Evolutionary conservation across 2,329 filamentous ascomycete genomes (phyloP).

Genomic region (Rhynchosporium agropyri): DNA sequence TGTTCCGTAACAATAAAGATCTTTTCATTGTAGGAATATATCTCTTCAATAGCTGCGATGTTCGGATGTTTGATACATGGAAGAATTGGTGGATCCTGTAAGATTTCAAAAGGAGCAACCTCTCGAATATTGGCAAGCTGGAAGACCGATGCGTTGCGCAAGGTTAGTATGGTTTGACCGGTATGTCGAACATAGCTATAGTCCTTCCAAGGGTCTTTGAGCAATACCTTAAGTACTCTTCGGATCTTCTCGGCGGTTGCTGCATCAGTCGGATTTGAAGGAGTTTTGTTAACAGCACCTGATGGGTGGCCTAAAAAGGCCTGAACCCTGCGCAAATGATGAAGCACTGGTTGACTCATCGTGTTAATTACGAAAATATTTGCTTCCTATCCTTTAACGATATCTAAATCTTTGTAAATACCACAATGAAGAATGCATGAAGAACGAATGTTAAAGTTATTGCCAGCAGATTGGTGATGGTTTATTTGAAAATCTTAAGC

Average conservation of each 20-base stretch:
- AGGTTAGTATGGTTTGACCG: too few relatives aligned
- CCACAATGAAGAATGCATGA: neutral
- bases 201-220: neutral
- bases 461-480: neutral
- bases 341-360: constrained; percentile 1
- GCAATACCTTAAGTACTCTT: neutral
- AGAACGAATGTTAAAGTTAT: neutral
- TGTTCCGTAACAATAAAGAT: too few relatives aligned
- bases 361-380: neutral
- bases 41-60: too few relatives aligned
- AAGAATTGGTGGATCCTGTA: too few relatives aligned
- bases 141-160: too few relatives aligned
- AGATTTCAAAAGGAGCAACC: too few relatives aligned
- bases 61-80: too few relatives aligned
- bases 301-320: neutral
- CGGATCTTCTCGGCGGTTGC: neutral
- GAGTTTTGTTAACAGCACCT: neutral
- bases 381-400: neutral
- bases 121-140: too few relatives aligned
- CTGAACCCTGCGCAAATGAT: neutral
- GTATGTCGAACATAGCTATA: neutral
- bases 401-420: neutral
- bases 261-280: neutral
- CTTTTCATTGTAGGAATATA: too few relatives aligned
- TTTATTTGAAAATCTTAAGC: neutral